A percentile compares a stretch with the other conserved stretches of the same genome.
phyloP scores from a whole-genome alignment of 345 rosid species.

The Corchorus capsularis region DNA sequence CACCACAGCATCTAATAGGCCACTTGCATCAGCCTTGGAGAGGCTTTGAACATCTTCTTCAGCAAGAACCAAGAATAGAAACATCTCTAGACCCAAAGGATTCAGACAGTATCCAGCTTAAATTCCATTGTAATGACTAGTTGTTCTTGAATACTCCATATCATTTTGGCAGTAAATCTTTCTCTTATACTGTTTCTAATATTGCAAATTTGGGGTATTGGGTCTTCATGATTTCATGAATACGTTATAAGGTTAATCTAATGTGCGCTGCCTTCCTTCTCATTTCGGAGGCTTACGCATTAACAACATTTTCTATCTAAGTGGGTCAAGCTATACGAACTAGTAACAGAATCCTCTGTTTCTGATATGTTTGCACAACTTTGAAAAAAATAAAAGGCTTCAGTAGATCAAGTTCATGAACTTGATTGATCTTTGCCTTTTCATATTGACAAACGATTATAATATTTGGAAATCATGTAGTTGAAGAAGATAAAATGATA shows the following conservation, averaged over 20 bases:
- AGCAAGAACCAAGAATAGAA: conserved; percentile 49
- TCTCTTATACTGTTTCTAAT: neutral
- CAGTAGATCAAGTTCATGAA: neutral
- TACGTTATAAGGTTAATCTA: conserved; percentile 12
- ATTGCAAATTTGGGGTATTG: neutral
- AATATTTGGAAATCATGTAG: neutral
- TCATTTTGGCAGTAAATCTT: neutral
- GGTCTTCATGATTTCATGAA: conserved; percentile 31
- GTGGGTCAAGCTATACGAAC: conserved; percentile 16
- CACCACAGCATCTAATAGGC: conserved; percentile 41
- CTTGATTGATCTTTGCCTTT: neutral
- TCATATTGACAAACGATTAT: neutral
- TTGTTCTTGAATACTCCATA: neutral
- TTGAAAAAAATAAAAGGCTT: neutral
- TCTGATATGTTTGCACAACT: neutral
- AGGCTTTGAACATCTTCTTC: conserved; percentile 55
- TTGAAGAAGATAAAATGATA: neutral
- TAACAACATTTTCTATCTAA: neutral
- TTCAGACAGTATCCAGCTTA: conserved; percentile 53
- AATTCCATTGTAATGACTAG: neutral
- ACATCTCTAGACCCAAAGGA: conserved; percentile 42
- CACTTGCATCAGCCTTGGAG: conserved; percentile 29
- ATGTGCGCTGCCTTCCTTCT: neutral
- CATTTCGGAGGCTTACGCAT: neutral
- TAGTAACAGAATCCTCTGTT: neutral